phyloP scores from a whole-genome alignment of 2,329 filamentous ascomycete genomes.

The Botryotinia globosa region DNA sequence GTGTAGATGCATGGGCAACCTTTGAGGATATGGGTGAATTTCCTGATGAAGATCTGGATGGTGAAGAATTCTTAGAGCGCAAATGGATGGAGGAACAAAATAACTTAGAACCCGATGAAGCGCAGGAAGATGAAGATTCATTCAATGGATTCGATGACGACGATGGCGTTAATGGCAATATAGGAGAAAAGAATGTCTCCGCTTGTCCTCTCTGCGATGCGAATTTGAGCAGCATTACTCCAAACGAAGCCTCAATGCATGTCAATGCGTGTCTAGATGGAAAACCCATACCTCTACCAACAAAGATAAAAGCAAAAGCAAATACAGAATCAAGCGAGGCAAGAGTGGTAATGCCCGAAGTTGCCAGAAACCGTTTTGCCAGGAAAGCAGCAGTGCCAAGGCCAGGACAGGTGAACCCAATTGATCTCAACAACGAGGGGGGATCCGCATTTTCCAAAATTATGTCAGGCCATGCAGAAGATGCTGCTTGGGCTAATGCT shows the following conservation, averaged over 20 bases:
- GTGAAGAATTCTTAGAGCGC: slow-evolving; percentile 64
- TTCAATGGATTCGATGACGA: slow-evolving; percentile 30
- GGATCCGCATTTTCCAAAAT: slow-evolving; percentile 84
- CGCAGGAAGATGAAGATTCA: slow-evolving; percentile 34
- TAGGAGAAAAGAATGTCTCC: slow-evolving; percentile 27
- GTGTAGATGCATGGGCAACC: slow-evolving; percentile 49
- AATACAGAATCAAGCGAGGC: slow-evolving; percentile 25
- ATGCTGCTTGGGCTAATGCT: slow-evolving; percentile 83
- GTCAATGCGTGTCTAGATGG: slow-evolving; percentile 94
- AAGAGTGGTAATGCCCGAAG: slow-evolving; percentile 31
- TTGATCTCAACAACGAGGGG: slow-evolving; percentile 49
- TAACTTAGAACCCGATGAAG: slow-evolving; percentile 56
- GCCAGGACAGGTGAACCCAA: slow-evolving; percentile 79
- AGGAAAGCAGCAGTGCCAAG: slow-evolving; percentile 64
- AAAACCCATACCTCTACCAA: slow-evolving; percentile 59
- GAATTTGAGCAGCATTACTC: slow-evolving; percentile 56
- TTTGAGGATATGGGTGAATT: slow-evolving; percentile 63
- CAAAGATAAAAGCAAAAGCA: slow-evolving; percentile 32
- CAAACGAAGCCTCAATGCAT: slow-evolving; percentile 72
- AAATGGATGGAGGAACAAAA: slow-evolving; percentile 76
- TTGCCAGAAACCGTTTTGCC: slow-evolving; percentile 51
- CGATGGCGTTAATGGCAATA: slow-evolving; percentile 14
- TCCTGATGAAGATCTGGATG: slow-evolving; percentile 43
- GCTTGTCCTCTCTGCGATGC: slow-evolving; percentile 76
- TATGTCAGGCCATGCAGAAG: slow-evolving; percentile 90